Conservation (phyloP, 306 rosid genomes). For the Vigna unguiculata region DNA sequence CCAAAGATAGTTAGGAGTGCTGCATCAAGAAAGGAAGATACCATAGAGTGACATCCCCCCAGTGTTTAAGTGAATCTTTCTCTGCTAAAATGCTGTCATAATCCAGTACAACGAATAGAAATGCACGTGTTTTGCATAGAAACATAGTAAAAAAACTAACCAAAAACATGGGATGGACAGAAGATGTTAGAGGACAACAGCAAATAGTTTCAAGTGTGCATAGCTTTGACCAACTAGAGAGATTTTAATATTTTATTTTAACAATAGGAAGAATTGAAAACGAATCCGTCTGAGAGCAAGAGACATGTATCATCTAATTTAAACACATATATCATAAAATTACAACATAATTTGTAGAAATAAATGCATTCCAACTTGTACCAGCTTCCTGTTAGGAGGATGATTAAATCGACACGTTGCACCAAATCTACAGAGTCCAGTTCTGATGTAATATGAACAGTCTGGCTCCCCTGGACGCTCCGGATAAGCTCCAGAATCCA, state of each 20-base stretch:
- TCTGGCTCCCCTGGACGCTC: conserved; percentile 88
- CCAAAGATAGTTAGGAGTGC: conserved; percentile 17
- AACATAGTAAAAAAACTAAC: conserved; percentile 9
- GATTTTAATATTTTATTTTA: background rate
- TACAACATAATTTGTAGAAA: conserved; percentile 27
- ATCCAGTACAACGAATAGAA: conserved; percentile 15
- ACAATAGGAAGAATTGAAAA: conserved; percentile 30
- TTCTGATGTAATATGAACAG: conserved; percentile 92
- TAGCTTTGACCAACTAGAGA: background rate
- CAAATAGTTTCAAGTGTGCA: conserved; percentile 22
- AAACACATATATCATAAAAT: conserved; percentile 12
- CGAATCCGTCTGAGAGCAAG: conserved; percentile 22
- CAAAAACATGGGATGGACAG: background rate
- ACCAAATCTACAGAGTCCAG: conserved; percentile 95
- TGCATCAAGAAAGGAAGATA: conserved; percentile 27
- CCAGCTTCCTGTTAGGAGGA: conserved; percentile 92
- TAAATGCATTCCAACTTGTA: conserved; percentile 48
- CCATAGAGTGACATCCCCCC: conserved; percentile 11
- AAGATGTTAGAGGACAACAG: conserved; percentile 17
- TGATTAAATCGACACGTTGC: conserved; percentile 89
- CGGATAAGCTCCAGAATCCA: conserved; percentile 84
- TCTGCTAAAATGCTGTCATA: conserved; percentile 24
- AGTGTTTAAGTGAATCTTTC: conserved; percentile 4
- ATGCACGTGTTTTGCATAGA: conserved; percentile 7
- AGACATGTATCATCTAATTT: conserved; percentile 21